phyloP scores from a whole-genome alignment of 2,329 filamentous ascomycete genomes.

The Lomentospora prolificans region DNA sequence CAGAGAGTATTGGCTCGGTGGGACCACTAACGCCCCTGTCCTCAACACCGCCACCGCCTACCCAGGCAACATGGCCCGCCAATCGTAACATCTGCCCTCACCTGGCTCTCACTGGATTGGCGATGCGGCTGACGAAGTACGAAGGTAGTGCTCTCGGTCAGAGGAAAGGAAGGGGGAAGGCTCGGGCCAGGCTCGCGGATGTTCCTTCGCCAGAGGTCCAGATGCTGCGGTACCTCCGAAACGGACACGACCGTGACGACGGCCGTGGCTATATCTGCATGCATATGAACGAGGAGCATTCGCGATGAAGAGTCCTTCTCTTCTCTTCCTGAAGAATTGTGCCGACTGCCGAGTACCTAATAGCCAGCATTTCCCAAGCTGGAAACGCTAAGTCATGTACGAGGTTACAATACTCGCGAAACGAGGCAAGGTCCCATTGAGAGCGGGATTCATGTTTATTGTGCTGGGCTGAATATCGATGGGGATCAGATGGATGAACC shows the following conservation, averaged over 20 bases:
- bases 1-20: neutral
- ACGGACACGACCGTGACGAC: too few species aligned
- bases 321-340: neutral
- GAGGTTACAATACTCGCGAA: neutral
- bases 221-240: too few species aligned
- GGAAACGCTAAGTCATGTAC: neutral
- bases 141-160: too few species aligned
- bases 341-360: neutral
- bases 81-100: conserved; percentile 1
- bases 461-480: neutral
- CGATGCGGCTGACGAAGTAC: neutral
- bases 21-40: neutral
- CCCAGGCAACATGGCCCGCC: neutral
- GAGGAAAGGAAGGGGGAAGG: too few species aligned
- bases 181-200: too few species aligned
- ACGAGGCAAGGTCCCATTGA: neutral
- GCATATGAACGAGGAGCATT: neutral
- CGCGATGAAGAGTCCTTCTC: neutral
- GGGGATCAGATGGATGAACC: too few species aligned
- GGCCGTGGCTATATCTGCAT: too few species aligned
- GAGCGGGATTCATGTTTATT: neutral
- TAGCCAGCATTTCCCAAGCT: too few species aligned
- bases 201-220: too few species aligned
- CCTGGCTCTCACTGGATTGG: neutral
- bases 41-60: neutral